Evolutionary conservation across 2,329 filamentous ascomycete genomes (phyloP), one percentile per base, ranked within the genome.

Genomic region (Aspergillus novoparasiticus): DNA sequence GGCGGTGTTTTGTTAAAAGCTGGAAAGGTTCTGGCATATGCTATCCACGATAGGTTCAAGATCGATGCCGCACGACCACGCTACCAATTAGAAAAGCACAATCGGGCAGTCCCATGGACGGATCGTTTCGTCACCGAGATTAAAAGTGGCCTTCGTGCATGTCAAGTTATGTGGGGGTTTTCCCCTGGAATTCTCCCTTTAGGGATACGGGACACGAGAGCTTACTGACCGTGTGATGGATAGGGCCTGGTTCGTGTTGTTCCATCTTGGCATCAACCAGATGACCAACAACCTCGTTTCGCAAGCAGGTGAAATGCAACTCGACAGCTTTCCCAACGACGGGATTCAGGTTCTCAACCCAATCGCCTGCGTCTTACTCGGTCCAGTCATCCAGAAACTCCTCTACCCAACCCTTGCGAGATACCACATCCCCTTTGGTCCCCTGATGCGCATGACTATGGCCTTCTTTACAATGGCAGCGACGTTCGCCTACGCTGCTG

Each of bases 261-360:
- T 58, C 28, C 41, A 58, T 32, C 43, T 58, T 8, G 39, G 56
- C 11, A 58, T 58, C 28, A 58, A 58, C 43, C 56, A 58, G 23
- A 58, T 58, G 23, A 58, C 56, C 41, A 58, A 58, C 28, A 58
- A 58, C 28, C 56, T 58, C 12, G 56, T 58, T 32, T 58, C 56
- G 9, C 56, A 58, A 19, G 56, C 56, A 21, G 56, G 56, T 6
- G 36, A 58, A n/a, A 58, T 58, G 56, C 43, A 58, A 23, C 41
- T 58, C 10, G 6, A 10, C 43, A 30, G 41, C 9, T 32, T 58
- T 26, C 56, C 43, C 28, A 58, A 58, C 23, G 56, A 58, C 43
- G 28, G 36, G 16, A 58, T 58, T 36, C 56, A 58, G n/a, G 56
- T 45, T 32, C 41, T 58, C 28, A 58, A 48, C 56, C 56, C 56